Base-by-base conservation (phyloP, 2,329 filamentous ascomycete genomes). In the Orbilia javanica region DNA sequence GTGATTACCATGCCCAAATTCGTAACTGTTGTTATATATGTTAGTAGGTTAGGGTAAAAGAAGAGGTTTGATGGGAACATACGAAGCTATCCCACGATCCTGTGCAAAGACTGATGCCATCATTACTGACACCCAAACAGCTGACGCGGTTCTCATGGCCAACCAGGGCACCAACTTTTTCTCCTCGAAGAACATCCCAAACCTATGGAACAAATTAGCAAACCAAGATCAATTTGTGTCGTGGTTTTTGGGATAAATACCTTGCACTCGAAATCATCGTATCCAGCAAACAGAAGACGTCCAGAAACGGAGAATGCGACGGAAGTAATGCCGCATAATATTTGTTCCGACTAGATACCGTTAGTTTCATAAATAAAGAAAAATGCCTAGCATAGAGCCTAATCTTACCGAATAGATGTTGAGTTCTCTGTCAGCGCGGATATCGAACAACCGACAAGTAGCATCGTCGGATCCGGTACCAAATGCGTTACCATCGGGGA, bases 251-350 rank as follows among this genome's bases (percentile, higher is more conserved):
- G n/a, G 4, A 77, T 6, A 82, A 90, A 83, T 87, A 97, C 95
- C 92, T 98, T 99, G 94, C 96, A 99, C 86, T 99, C 96, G 83
- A 97, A 99, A 84, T 99, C 96, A 83, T 99, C 96, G 83, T 99
- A 99, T 81, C 96, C 96, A 70, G 96, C 96, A 84, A 99, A 99
- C 46, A 99, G 87, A 82, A 99, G 87, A 84, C 96, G 90, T 75
- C 96, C 96, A 73, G 96, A 99, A 13, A 99, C 95, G 15, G 96
- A 99, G 82, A 97, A 98, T 76, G 95, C 96, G 57, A 99, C 96
- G 3, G 96, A 99, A 25, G 96, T 99, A 83, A 99, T 98, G 82
- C 96, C 96, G 84, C 96, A 99, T 65, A 97, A 90, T 82, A 97
- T 97, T 83, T 97, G 95, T 84, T 97, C 94, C 82, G 95, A 97